Base-by-base conservation (phyloP, 2,329 filamentous ascomycete species). In the Hymenotorrendiella dingleyae region DNA sequence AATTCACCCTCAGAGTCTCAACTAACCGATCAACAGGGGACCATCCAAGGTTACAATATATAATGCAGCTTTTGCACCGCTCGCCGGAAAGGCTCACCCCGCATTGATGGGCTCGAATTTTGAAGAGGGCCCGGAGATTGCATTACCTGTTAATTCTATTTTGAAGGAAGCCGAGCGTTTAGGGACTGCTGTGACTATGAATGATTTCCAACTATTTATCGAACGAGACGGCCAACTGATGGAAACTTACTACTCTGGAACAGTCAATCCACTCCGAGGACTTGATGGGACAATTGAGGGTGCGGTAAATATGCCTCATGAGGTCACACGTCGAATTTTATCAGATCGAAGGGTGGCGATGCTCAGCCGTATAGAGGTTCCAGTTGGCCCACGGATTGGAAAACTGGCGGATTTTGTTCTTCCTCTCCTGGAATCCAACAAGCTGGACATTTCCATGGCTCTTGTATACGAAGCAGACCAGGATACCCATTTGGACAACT, bases 181-280 rank as follows among this genome's bases (percentile, higher is more conserved):
- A 8, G 53, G 52, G n/a, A 7, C 46, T n/a, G 52, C 56, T 16
- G 47, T 34, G 0, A 45, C 49, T 20, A 38, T 58, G 1, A 35
- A 48, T 17, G 54, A 59, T 37, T 49, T 54, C 32, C 37, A 52
- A 36, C 45, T 59, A 33, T 49, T 52, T 21, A 47, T 55, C 2
- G 52, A 56, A 21, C 47, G 57, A 6, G 46, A 43, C 21, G 50
- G 48, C 1, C 54, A 53, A n/a, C 17, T 48, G 2, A 53, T 58
- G 21, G 56, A 60, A 30, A 45, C 52, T 8, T 56, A 55, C 29
- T 60, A 59, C 32, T 54, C 52, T 9, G 56, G 54, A 6, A 58
- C 48, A 19, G 54, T 59, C 22, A 54, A 44, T n/a, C 57, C 57
- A 6, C 28, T 60, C 4, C 36, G 54, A 24, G 49, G 47, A 12